Evolutionary conservation across 176 grass and related monocot species (phyloP), one percentile per base, ranked within the genome.

Genomic region (Raddia guianensis): DNA sequence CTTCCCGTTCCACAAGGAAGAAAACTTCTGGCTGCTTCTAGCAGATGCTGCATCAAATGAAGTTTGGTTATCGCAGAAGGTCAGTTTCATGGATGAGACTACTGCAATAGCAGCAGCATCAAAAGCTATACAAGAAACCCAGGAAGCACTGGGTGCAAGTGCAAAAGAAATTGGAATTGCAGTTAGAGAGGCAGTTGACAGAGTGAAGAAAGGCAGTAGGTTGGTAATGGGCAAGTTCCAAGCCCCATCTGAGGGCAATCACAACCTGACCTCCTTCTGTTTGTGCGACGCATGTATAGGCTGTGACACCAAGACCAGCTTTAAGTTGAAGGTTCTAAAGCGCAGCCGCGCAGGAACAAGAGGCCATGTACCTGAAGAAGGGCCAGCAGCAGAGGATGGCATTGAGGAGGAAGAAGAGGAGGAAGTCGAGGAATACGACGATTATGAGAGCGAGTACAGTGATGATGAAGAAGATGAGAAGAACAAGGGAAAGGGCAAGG

Each of bases 361-460:
- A 62, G 84, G 88, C 18, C 87, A 96, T 77, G 80, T 77, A 53
- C 78, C 76, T 2, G 91, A 99, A 52, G 97, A 99, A 84, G 88
- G 92, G 20, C 84, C 48, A 10, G 87, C 73, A 2, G 73, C 89
- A 49, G 90, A 99, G 21, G 97, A 99, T 70, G 90, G 93, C 18
- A 88, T 89, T 35, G 92, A 98, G 47, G 95, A 99, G 76, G 97
- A 96, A 64, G 97, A 99, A 16, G 93, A 99, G n/a, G 97, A 96
- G 52, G 96, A 95, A 42, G 95, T 96, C 73, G 92, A 95, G 57
- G 93, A 95, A 48, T 93, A 95, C 0, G 90, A 99, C n/a, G 93
- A 99, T 79, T 99, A 93, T 8, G 96, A 99, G 89, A 99, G 96
- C 0, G 96, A 99, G 89, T 99, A 99, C 76, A 96, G 96, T 53